Base-by-base conservation (phyloP, 331 rosid species). In the Ulmus americana region DNA sequence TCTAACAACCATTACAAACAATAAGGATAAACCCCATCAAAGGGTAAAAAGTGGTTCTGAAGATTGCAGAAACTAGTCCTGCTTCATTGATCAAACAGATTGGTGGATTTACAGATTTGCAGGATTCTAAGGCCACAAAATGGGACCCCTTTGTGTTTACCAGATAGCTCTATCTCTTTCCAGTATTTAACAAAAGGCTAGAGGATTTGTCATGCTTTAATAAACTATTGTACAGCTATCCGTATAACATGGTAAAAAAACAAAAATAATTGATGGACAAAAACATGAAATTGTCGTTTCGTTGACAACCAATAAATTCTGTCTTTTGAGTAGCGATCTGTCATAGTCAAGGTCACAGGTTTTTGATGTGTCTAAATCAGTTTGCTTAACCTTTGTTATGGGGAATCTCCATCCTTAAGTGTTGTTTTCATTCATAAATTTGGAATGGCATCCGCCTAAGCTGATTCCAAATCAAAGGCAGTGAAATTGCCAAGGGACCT, bases 261-360 rank as follows among this genome's bases (percentile, higher is more conserved):
- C 8, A 47, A 59, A 54, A 83, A 77, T 90, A 73, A 82, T 85
- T 83, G 78, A 67, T 58, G 65, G 57, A 71, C 77, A 82, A 70
- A 82, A 70, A 58, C 58, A 60, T 61, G 50, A 57, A 67, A 55
- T 62, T 70, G 76, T 63, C 58, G 53, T 58, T 69, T 58, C 71
- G 46, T 43, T 68, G 74, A 67, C 54, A 28, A 69, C 39, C 67
- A 64, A 63, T 66, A 46, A 71, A 67, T 41, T 3, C 14, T 81
- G 86, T 81, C 84, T 69, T 70, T 68, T 63, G 52, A 72, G 64
- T 70, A 69, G 47, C 49, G 63, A 63, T 64, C 66, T 69, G 70
- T 77, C 65, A 46, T 22, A 45, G 69, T 78, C 85, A 76, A 74
- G 42, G 56, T 79, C 61, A 77, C 51, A 66, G 76, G 67, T 74